These are phyloP conservation scores for Phytophthora citrophthora DNA, from an alignment of 352 stramenopile species.

Conservation along the genomic window DNA sequence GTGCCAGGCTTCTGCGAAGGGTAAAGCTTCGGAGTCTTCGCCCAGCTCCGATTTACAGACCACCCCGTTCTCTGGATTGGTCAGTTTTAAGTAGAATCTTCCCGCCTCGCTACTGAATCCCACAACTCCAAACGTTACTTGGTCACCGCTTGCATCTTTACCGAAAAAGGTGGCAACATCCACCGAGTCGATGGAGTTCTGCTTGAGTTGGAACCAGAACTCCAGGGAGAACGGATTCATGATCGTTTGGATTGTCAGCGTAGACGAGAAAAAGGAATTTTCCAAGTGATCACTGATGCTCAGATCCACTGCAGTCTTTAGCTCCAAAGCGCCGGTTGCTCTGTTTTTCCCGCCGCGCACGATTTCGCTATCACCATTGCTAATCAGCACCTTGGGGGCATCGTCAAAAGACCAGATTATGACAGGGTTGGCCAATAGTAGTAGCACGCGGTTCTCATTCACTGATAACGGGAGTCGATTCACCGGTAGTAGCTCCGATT, in stretches of 20 bases:
- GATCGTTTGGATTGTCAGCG: slow-evolving; percentile 46
- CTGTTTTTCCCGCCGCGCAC: slow-evolving; percentile 7
- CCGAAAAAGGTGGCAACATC: slow-evolving; percentile 12
- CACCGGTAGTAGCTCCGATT: slow-evolving; percentile 44
- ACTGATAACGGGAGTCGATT: slow-evolving; percentile 51
- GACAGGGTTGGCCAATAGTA: slow-evolving; percentile 73
- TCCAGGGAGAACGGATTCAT: slow-evolving; percentile 73
- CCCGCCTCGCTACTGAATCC: slow-evolving; percentile 9
- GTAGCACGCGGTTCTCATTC: slow-evolving; percentile 54
- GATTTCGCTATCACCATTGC: slow-evolving; percentile 5
- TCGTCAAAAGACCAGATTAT: slow-evolving; percentile 65
- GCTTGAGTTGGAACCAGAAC: slow-evolving; percentile 52
- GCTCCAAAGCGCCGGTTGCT: slow-evolving; percentile 8
- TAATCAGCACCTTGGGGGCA: slow-evolving; percentile 30
- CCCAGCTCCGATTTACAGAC: slow-evolving; percentile 24
- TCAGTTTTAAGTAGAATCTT: slow-evolving; percentile 39
- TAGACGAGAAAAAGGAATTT: slow-evolving; percentile 60
- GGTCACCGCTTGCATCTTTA: slow-evolving; percentile 5
- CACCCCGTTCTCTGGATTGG: slow-evolving; percentile 19
- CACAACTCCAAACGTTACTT: slow-evolving; percentile 23
- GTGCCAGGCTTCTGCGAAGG: slow-evolving; percentile 42
- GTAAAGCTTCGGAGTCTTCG: slow-evolving; percentile 7
- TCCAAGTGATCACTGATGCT: slow-evolving; percentile 53
- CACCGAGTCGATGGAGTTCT: slow-evolving; percentile 7
- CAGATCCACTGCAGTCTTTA: slow-evolving; percentile 32